A percentile compares a stretch with the other conserved stretches of the same genome.
phyloP scores from a whole-genome alignment of 805 yeast species.

The Clavispora santaluciae region DNA sequence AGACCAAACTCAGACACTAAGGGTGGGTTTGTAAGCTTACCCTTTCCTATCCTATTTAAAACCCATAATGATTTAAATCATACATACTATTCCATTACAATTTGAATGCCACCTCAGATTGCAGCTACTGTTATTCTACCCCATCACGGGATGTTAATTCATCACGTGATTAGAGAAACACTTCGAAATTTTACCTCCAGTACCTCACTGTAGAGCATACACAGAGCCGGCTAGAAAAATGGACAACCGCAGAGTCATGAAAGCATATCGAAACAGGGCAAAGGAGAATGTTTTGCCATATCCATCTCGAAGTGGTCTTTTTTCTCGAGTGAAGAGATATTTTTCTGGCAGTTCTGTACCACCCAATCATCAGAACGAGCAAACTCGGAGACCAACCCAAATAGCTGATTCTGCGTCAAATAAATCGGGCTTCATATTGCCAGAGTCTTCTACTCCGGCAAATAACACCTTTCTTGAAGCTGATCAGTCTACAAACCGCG shows the following conservation, averaged over 20 bases:
- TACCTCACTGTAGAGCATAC: background rate
- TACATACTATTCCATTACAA: too few species aligned
- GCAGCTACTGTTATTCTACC: background rate
- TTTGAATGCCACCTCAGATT: too few species aligned
- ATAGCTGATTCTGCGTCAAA: background rate
- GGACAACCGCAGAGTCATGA: slow-evolving; percentile 34
- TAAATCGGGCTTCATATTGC: slow-evolving; percentile 4
- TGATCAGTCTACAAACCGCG: slow-evolving; percentile 35
- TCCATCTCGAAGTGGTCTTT: slow-evolving; percentile 19
- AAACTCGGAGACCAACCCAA: background rate
- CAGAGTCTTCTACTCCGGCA: slow-evolving; percentile 2
- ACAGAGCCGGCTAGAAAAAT: slow-evolving; percentile 9
- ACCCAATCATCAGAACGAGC: background rate
- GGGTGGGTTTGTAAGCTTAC: too few species aligned
- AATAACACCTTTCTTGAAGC: background rate
- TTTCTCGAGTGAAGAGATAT: slow-evolving; percentile 26
- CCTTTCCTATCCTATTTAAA: too few species aligned
- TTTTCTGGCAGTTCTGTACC: slow-evolving; percentile 14
- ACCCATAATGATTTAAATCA: too few species aligned
- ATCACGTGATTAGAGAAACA: slow-evolving; percentile 2
- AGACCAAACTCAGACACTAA: too few species aligned
- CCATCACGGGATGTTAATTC: background rate
- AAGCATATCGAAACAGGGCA: slow-evolving; percentile 23
- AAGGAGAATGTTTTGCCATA: slow-evolving; percentile 19
- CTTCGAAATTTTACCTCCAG: slow-evolving; percentile 1